phyloP scores from a whole-genome alignment of 192 early-diverging fungal genomes.

The Podila clonocystis region DNA sequence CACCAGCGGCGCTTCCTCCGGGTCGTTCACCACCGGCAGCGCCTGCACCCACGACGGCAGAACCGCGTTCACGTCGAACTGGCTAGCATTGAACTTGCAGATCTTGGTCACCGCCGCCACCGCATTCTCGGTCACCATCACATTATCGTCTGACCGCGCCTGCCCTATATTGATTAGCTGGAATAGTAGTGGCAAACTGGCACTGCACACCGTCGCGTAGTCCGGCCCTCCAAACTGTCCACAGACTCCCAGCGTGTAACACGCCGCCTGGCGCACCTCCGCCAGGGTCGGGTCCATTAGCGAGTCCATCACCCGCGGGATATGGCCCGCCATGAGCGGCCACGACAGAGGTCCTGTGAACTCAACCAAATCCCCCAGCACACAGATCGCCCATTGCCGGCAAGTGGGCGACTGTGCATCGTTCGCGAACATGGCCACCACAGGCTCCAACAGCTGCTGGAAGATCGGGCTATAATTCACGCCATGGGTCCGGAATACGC shows the following conservation, averaged over 20 bases:
- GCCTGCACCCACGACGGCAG: conserved; percentile 79
- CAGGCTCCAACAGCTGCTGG: conserved; percentile 75
- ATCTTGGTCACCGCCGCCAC: conserved; percentile 94
- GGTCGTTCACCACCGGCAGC: conserved; percentile 89
- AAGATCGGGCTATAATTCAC: conserved; percentile 82
- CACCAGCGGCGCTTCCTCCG: conserved; percentile 82
- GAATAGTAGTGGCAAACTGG: conserved; percentile 82
- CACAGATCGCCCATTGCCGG: conserved; percentile 94
- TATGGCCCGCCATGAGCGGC: conserved; percentile 73
- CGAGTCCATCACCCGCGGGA: conserved; percentile 67
- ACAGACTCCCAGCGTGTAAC: conserved; percentile 93
- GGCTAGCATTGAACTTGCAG: conserved; percentile 68
- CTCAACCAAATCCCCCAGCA: conserved; percentile 94
- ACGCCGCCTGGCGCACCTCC: conserved; percentile 93
- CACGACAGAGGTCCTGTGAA: conserved; percentile 81
- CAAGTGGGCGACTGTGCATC: conserved; percentile 72
- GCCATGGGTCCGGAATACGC: conserved; percentile 81
- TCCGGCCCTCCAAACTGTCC: conserved; percentile 88
- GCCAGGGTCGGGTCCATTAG: conserved; percentile 58
- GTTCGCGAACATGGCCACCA: conserved; percentile 70
- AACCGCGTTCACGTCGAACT: conserved; percentile 70
- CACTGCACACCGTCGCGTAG: conserved; percentile 77
- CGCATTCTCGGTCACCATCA: conserved; percentile 93
- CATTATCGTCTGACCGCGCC: conserved; percentile 76
- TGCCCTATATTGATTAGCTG: conserved; percentile 70